Evolutionary conservation across 108 stramenopile species (phyloP), one percentile per base, ranked within the genome.

Genomic region (Cyclostephanos tholiformis): DNA sequence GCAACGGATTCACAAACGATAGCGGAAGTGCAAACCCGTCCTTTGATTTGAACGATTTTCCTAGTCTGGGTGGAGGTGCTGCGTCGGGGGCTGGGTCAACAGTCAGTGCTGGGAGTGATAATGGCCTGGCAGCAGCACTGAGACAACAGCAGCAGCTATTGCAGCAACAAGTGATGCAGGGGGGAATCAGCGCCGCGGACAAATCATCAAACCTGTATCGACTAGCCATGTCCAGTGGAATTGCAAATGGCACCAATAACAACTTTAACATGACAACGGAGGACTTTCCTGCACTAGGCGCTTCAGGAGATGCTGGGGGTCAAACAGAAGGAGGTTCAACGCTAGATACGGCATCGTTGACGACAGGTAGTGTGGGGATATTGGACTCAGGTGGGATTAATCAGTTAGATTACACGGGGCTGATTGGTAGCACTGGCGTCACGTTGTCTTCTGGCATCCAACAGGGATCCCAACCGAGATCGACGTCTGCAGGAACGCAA

Each of bases 11-110:
- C 65, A 67, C 70, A 39, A 78, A 59, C 19, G 69, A 71, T 20
- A 56, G 65, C 49, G 82, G 63, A 23, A 78, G 62, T 30, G 72
- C 39, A 6, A 75, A 75, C 41, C 66, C 81, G 38, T 69, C 89
- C 29, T 91, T 94, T 68, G 93, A 94, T 73, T 83, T 94, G 57
- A 91, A 79, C 65, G 93, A 94, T 76, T 94, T 94, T 89, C 93
- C 93, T 44, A 90, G 84, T 74, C 69, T 94, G 58, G 89, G 82
- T n/a, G 91, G 89, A 50, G 75, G 74, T 7, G 76, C 65, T 23
- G 80, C 52, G 25, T 66, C 69, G 49, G 85, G 74, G 52, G 75
- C 46, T 27, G 71, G 74, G 32, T 65, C 80, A 49, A 58, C 53
- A 6, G 71, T 30, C 13, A 63, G 67, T 51, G 36, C 38, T 20